These are phyloP conservation scores for Lachnellula occidentalis DNA, from an alignment of 2,329 filamentous ascomycete species.

Conservation along the genomic window DNA sequence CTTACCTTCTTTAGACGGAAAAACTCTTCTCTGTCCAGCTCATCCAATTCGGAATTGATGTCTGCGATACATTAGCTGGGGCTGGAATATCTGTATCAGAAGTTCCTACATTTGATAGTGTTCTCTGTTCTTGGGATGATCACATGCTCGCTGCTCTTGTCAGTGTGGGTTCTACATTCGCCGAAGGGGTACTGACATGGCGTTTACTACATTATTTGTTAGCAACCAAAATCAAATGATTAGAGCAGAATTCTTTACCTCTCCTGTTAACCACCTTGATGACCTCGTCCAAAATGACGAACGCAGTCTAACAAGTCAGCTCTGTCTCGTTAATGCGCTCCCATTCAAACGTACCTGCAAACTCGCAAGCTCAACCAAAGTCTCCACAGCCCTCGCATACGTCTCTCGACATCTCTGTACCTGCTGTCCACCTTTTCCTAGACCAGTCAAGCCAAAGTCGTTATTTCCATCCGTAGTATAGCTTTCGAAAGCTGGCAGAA, in stretches of 20 bases:
- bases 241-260: conserved; percentile 48
- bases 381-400: conserved; percentile 92
- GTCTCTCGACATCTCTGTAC: conserved; percentile 93
- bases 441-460: conserved; percentile 90
- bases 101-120: conserved; percentile 82
- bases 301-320: conserved; percentile 62
- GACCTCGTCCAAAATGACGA: conserved; percentile 96
- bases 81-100: background rate
- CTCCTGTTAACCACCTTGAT: conserved; percentile 98
- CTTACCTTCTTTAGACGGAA: conserved; percentile 85
- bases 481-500: conserved; percentile 89
- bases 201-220: conserved; percentile 61
- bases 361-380: conserved; percentile 88
- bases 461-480: conserved; percentile 84
- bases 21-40: conserved; percentile 96
- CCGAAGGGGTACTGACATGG: conserved; percentile 58
- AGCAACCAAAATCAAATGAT: conserved; percentile 19
- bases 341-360: conserved; percentile 55
- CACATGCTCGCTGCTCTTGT: conserved; percentile 64
- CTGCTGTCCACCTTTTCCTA: conserved; percentile 96
- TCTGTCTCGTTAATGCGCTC: background rate
- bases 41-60: conserved; percentile 97
- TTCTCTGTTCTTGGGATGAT: conserved; percentile 98
- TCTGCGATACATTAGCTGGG: conserved; percentile 43
- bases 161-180: conserved; percentile 8